Percentiles rank a stretch among this genome's conserved stretches.
These are phyloP conservation scores for Trifolium pratense DNA, from an alignment of 306 rosid species.

Conservation along the genomic window DNA sequence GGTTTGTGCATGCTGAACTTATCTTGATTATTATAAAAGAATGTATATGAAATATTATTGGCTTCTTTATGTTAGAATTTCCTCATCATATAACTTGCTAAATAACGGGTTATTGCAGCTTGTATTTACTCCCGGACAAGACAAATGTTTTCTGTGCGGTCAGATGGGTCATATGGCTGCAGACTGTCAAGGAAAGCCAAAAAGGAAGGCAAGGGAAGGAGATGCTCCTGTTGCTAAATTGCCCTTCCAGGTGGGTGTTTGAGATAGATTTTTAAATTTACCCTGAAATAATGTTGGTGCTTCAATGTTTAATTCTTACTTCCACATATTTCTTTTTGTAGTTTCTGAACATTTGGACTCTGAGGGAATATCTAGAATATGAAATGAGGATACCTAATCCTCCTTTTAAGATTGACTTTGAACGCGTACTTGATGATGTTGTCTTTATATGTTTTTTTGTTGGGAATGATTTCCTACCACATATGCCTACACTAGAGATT, in stretches of 20 bases:
- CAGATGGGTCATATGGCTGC: no score
- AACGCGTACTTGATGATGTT: constrained; percentile 89
- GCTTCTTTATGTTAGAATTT: constrained; percentile 4
- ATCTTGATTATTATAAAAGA: no score
- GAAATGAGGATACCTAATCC: constrained; percentile 76
- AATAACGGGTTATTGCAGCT: constrained; percentile 56
- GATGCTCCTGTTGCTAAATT: constrained; percentile 57
- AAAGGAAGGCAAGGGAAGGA: constrained; percentile 69
- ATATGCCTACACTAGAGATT: constrained; percentile 95
- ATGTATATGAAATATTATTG: constrained; percentile 18
- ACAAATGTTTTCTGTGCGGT: no score
- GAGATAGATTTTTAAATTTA: constrained; percentile 1
- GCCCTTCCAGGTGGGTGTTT: constrained; percentile 79
- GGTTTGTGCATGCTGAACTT: no score
- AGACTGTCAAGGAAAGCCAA: no score
- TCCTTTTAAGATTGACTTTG: constrained; percentile 75
- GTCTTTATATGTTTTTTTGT: constrained; percentile 93
- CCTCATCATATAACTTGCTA: no score
- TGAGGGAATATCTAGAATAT: constrained; percentile 87
- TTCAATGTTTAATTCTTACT: constrained; percentile 16
- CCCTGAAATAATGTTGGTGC: constrained; percentile 1
- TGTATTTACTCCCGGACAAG: constrained; percentile 48
- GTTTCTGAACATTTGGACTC: constrained; percentile 94
- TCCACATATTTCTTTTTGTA: constrained; percentile 43
- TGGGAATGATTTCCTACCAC: constrained; percentile 97